A percentile compares a stretch with the other conserved stretches of the same genome.
These are phyloP conservation scores for Saccharomycopsis schoenii DNA, from an alignment of 805 yeast species.

Conservation along the genomic window DNA sequence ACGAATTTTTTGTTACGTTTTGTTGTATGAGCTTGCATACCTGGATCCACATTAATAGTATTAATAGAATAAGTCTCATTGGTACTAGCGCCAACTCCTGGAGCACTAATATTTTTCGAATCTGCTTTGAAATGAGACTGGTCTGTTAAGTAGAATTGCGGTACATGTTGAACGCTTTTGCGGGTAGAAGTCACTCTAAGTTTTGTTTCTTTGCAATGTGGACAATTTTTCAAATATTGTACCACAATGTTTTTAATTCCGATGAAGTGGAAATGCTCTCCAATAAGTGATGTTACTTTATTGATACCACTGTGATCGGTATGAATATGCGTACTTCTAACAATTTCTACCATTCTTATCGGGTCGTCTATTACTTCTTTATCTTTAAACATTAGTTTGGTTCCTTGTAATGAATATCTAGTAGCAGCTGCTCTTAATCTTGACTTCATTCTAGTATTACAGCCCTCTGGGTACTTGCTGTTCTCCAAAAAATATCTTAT, in stretches of 20 bases:
- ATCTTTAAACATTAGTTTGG: constrained; percentile 45
- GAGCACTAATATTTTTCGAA: neutral
- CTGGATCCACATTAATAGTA: neutral
- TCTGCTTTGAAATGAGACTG: neutral
- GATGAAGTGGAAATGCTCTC: constrained; percentile 84
- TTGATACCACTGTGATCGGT: constrained; percentile 77
- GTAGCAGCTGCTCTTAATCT: constrained; percentile 72
- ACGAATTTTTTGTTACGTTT: constrained; percentile 3
- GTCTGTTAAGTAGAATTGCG: neutral
- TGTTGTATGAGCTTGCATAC: neutral
- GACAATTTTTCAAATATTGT: constrained; percentile 65
- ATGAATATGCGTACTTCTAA: constrained; percentile 55
- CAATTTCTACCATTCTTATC: constrained; percentile 62
- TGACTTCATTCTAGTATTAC: constrained; percentile 81
- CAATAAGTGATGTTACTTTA: constrained; percentile 66
- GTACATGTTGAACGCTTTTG: neutral
- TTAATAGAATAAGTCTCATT: neutral
- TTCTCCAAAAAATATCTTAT: constrained; percentile 70
- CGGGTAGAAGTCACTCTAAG: neutral
- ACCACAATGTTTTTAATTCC: constrained; percentile 83
- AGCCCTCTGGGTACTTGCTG: constrained; percentile 77
- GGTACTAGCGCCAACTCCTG: neutral
- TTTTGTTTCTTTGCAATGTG: neutral
- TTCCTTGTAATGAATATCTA: constrained; percentile 37
- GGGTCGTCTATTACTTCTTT: constrained; percentile 78